phyloP scores from a whole-genome alignment of 371 early-diverging fungal genomes.

The Apophysomyces variabilis region DNA sequence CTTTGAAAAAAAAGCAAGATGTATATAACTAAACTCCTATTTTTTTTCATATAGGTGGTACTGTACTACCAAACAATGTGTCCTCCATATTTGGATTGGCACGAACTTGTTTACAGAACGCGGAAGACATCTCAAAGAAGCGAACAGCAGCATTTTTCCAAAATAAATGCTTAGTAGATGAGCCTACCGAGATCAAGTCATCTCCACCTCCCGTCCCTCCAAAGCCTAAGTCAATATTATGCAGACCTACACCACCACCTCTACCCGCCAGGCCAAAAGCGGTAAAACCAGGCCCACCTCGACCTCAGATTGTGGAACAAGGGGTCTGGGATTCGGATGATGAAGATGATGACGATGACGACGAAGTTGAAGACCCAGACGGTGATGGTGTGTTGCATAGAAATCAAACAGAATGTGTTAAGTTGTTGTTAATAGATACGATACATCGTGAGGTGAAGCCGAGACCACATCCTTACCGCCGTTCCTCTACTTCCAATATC shows the following conservation, averaged over 20 bases:
- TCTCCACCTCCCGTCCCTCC: constrained; percentile 36
- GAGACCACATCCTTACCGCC: constrained; percentile 13
- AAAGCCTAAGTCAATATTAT: constrained; percentile 25
- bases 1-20: neutral
- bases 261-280: constrained; percentile 34
- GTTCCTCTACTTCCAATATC: constrained; percentile 28
- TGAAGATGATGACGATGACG: constrained; percentile 23
- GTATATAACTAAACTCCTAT: constrained; percentile 1
- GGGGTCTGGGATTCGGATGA: constrained; percentile 15
- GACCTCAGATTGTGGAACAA: constrained; percentile 2
- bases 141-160: neutral
- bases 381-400: constrained; percentile 3
- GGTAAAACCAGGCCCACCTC: constrained; percentile 1
- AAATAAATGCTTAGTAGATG: neutral
- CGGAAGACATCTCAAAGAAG: constrained; percentile 27
- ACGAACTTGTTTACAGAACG: constrained; percentile 35
- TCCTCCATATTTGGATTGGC: constrained; percentile 37
- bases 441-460: neutral
- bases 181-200: constrained; percentile 5
- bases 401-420: neutral
- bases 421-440: neutral
- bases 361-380: constrained; percentile 17
- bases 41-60: constrained; percentile 16
- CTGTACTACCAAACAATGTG: constrained; percentile 19
- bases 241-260: constrained; percentile 33